Conservation (phyloP, 768 basidiomycete species). For the Agaricus sinodeliciosus region DNA sequence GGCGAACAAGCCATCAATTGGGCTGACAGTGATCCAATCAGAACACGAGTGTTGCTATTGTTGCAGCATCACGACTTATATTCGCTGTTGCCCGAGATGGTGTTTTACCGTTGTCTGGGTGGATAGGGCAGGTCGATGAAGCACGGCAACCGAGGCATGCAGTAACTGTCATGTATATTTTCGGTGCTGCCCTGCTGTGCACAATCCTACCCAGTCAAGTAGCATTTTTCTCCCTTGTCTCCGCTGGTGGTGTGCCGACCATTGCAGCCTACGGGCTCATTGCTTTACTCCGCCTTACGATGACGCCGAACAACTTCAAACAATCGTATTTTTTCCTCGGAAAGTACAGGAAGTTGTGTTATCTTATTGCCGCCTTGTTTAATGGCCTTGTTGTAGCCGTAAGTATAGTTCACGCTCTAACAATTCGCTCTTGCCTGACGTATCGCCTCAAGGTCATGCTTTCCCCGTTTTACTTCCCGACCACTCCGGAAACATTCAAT, state of each 20-base stretch:
- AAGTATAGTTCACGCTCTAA: conserved; percentile 21
- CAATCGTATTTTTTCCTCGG: conserved; percentile 71
- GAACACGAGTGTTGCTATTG: conserved; percentile 85
- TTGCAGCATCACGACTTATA: conserved; percentile 82
- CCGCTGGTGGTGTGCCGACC: conserved; percentile 80
- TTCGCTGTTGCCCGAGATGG: conserved; percentile 95
- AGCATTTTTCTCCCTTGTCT: conserved; percentile 87
- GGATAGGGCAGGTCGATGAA: conserved; percentile 72
- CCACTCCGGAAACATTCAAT: conserved; percentile 71
- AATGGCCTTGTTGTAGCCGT: conserved; percentile 72
- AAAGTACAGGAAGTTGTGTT: conserved; percentile 58
- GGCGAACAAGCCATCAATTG: background rate
- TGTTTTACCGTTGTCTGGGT: conserved; percentile 73
- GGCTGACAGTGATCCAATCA: conserved; percentile 20
- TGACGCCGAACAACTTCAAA: conserved; percentile 73
- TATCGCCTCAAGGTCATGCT: conserved; percentile 52
- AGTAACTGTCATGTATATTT: conserved; percentile 80
- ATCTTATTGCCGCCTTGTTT: conserved; percentile 60
- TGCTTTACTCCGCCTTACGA: conserved; percentile 63
- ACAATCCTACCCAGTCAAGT: conserved; percentile 87
- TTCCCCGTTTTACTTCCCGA: conserved; percentile 87
- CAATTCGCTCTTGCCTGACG: conserved; percentile 11
- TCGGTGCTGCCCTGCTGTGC: conserved; percentile 71
- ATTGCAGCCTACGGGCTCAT: conserved; percentile 88
- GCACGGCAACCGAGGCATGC: conserved; percentile 78